phyloP scores from a whole-genome alignment of 2,329 filamentous ascomycete genomes.

The Aspergillus cejpii region DNA sequence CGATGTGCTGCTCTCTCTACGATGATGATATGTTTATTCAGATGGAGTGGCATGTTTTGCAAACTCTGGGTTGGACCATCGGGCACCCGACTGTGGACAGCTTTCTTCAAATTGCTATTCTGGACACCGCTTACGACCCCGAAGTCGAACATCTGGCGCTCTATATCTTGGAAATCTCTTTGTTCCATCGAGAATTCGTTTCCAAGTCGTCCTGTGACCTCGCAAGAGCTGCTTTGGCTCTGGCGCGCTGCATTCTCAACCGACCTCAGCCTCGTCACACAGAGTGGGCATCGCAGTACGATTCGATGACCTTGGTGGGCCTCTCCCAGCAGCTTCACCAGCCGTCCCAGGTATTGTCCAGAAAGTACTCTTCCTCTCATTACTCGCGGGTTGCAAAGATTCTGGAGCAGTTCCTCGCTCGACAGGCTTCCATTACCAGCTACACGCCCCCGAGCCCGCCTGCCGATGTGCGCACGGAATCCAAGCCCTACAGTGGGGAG shows the following conservation, averaged over 20 bases:
- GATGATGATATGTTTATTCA: constrained; percentile 99
- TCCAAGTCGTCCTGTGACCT: constrained; percentile 86
- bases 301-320: constrained; percentile 50
- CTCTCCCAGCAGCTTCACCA: constrained; percentile 60
- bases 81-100: constrained; percentile 94
- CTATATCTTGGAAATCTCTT: constrained; percentile 89
- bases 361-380: constrained; percentile 63
- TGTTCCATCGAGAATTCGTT: constrained; percentile 96
- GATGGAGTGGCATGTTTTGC: constrained; percentile 99
- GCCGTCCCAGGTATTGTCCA: constrained; percentile 59
- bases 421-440: constrained; percentile 52
- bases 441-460: constrained; percentile 40
- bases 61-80: constrained; percentile 92
- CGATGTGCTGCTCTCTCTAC: constrained; percentile 98
- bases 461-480: constrained; percentile 32
- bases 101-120: constrained; percentile 80
- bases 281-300: constrained; percentile 61
- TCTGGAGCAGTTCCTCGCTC: constrained; percentile 60
- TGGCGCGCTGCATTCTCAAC: constrained; percentile 78
- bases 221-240: constrained; percentile 76
- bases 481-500: constrained; percentile 38
- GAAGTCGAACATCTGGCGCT: constrained; percentile 92
- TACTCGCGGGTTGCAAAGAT: constrained; percentile 58
- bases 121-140: constrained; percentile 66
- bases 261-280: constrained; percentile 68